phyloP scores from a whole-genome alignment of 1,284 basidiomycete species.

The Porogramme epimiltina region DNA sequence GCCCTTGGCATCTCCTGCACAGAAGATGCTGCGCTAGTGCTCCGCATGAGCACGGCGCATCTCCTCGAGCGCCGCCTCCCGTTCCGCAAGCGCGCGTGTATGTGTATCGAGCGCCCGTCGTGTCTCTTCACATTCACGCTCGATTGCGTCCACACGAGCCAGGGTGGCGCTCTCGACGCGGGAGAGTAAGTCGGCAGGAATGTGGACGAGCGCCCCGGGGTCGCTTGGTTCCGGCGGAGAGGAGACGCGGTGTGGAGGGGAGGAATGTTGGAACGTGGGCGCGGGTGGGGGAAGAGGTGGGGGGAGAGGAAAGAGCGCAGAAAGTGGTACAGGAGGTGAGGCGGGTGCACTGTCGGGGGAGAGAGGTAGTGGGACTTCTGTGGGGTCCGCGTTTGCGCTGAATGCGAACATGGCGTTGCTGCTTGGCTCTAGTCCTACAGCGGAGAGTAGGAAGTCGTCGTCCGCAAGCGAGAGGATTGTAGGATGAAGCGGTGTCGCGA shows the following conservation, averaged over 20 bases:
- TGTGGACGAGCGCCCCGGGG: too few species aligned
- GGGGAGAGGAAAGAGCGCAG: background rate
- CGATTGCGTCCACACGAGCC: slow-evolving; percentile 13
- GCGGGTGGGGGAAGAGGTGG: background rate
- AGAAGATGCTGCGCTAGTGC: too few species aligned
- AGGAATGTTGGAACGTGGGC: background rate
- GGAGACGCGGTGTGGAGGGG: too few species aligned
- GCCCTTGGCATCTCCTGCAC: too few species aligned
- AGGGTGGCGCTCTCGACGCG: slow-evolving; percentile 11
- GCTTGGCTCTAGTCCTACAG: background rate
- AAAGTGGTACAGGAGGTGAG: slow-evolving; percentile 1
- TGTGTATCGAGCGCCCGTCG: slow-evolving; percentile 26
- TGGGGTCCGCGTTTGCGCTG: slow-evolving; percentile 6
- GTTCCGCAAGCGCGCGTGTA: slow-evolving; percentile 26
- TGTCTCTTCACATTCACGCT: slow-evolving; percentile 23
- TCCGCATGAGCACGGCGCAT: too few species aligned
- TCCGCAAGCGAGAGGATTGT: slow-evolving; percentile 31
- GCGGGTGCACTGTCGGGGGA: slow-evolving; percentile 11
- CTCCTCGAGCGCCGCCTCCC: slow-evolving; percentile 21
- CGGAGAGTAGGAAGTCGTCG: slow-evolving; percentile 14
- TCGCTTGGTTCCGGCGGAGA: too few species aligned
- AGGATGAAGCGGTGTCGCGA: slow-evolving; percentile 56
- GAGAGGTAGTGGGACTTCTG: slow-evolving; percentile 19
- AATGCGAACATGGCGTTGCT: background rate
- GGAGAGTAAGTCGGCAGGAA: slow-evolving; percentile 6